phyloP scores from a whole-genome alignment of 345 rosid species.

The Hibiscus tridactylites region DNA sequence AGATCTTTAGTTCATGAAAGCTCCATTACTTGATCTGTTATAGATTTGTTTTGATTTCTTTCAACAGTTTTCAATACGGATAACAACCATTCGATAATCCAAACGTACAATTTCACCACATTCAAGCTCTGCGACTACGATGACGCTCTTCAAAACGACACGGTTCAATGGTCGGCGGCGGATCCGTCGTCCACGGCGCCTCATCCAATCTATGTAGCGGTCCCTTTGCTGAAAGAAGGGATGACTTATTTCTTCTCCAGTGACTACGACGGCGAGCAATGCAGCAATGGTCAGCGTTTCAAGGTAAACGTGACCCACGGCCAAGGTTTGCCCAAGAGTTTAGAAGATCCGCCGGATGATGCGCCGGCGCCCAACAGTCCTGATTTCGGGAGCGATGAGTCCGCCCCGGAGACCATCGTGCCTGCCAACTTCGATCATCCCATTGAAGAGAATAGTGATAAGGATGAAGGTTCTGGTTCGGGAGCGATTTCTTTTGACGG shows the following conservation, averaged over 20 bases:
- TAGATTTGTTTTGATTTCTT: not conserved
- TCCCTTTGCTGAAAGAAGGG: conserved; percentile 76
- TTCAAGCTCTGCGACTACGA: conserved; percentile 64
- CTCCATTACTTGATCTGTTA: not conserved
- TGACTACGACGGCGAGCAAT: conserved; percentile 85
- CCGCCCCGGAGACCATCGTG: conserved; percentile 68
- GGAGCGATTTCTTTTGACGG: conserved; percentile 21
- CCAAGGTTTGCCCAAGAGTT: conserved; percentile 53
- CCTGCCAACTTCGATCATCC: conserved; percentile 69
- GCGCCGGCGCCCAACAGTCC: conserved; percentile 55
- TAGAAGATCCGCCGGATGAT: conserved; percentile 39
- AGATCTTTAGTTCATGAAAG: no score
- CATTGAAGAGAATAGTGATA: conserved; percentile 25
- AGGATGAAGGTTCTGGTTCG: conserved; percentile 28
- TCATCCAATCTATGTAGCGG: conserved; percentile 38
- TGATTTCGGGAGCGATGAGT: conserved; percentile 42
- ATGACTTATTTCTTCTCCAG: conserved; percentile 69
- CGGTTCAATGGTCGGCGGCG: conserved; percentile 55
- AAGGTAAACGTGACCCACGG: conserved; percentile 71
- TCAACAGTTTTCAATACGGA: conserved; percentile 84
- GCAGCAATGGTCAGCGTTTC: conserved; percentile 60
- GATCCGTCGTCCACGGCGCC: conserved; percentile 73
- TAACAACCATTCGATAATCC: conserved; percentile 78
- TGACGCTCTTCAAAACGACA: conserved; percentile 40
- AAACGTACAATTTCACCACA: conserved; percentile 68